These are phyloP conservation scores for Eucalyptus sideroxylon DNA, from an alignment of 345 rosid genomes.

Conservation along the genomic window DNA sequence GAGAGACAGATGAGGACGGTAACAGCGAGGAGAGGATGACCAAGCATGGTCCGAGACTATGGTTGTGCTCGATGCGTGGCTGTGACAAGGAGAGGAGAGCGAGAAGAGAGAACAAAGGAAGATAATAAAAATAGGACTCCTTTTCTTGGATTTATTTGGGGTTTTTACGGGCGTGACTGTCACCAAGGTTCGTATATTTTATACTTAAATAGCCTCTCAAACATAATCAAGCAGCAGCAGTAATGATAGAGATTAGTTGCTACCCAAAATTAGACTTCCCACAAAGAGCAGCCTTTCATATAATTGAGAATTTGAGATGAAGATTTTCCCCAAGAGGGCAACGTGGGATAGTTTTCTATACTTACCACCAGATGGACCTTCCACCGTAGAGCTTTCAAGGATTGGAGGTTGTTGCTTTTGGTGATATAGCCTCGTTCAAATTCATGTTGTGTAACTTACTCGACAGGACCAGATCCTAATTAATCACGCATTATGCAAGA, in stretches of 20 bases:
- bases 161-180: not conserved
- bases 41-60: not conserved
- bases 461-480: not conserved
- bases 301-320: not conserved
- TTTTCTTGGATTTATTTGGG: not conserved
- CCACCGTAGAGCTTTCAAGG: not conserved
- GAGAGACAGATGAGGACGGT: not conserved
- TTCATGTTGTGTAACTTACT: not conserved
- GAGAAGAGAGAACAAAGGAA: not conserved
- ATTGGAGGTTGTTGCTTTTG: not conserved
- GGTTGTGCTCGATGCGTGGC: not conserved
- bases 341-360: not conserved
- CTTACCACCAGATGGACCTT: not conserved
- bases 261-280: not conserved
- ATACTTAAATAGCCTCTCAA: not conserved
- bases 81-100: not conserved
- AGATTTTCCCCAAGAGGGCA: not conserved
- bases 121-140: not conserved
- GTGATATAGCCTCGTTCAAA: not conserved
- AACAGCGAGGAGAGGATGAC: not conserved
- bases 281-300: not conserved
- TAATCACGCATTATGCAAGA: not conserved
- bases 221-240: not conserved
- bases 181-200: not conserved
- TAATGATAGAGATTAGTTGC: not conserved